A percentile compares a stretch with the other conserved stretches of the same genome.
These are phyloP conservation scores for Botrytis deweyae DNA, from an alignment of 2,329 filamentous ascomycete genomes.

Conservation along the genomic window DNA sequence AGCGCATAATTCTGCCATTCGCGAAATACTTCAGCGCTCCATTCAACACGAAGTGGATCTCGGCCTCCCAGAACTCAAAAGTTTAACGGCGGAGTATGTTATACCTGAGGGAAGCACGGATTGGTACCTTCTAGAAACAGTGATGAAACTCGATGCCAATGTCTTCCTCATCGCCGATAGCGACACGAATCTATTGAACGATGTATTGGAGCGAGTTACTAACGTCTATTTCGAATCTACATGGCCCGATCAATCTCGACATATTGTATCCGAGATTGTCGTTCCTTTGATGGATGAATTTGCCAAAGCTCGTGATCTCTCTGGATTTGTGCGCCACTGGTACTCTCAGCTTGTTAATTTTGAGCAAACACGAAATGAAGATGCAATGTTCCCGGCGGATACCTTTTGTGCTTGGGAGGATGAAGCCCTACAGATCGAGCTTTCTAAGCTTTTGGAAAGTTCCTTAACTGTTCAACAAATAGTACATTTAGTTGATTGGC, in stretches of 20 bases:
- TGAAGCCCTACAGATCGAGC: constrained; percentile 32
- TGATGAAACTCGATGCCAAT: constrained; percentile 48
- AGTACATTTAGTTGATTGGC: constrained; percentile 40
- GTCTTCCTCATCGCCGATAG: constrained; percentile 45
- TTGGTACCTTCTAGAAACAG: constrained; percentile 45
- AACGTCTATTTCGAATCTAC: constrained; percentile 26
- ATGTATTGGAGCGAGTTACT: constrained; percentile 40
- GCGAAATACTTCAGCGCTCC: constrained; percentile 40
- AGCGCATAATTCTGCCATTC: constrained; percentile 34
- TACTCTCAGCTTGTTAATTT: constrained; percentile 36
- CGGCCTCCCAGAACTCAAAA: constrained; percentile 40
- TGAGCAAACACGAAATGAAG: constrained; percentile 33
- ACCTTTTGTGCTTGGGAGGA: constrained; percentile 39
- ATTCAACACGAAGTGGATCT: constrained; percentile 40
- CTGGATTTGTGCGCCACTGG: constrained; percentile 44
- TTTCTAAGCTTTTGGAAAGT: constrained; percentile 40
- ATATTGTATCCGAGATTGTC: constrained; percentile 40
- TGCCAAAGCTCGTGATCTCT: constrained; percentile 43
- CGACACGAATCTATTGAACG: constrained; percentile 34
- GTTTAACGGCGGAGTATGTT: constrained; percentile 37
- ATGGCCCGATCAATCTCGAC: constrained; percentile 30
- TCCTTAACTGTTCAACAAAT: constrained; percentile 43
- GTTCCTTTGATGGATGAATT: constrained; percentile 46
- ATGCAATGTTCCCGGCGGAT: constrained; percentile 6
- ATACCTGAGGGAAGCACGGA: constrained; percentile 36